A percentile compares a stretch with the other conserved stretches of the same genome.
phyloP scores from a whole-genome alignment of 202 grass and related monocot species.

The Schoenoplectus triqueter region DNA sequence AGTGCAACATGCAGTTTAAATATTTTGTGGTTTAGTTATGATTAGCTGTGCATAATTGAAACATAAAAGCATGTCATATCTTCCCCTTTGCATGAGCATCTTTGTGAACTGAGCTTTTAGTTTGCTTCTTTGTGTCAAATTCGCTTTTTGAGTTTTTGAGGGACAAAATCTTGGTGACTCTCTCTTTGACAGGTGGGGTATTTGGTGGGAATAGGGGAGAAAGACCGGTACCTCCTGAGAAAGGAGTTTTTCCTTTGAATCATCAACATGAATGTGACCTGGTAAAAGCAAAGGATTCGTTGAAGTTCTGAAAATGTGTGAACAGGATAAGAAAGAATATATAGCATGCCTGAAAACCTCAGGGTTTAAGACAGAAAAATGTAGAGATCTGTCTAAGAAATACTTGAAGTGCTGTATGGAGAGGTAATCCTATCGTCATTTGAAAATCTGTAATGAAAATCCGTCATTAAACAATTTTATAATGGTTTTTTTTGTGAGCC shows the following conservation, averaged over 20 bases:
- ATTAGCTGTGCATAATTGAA: neutral
- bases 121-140: neutral
- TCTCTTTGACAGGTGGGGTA: slow-evolving; percentile 57
- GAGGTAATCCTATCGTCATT: slow-evolving; percentile 35
- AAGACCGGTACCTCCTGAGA: slow-evolving; percentile 87
- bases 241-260: slow-evolving; percentile 86
- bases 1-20: neutral
- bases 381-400: slow-evolving; percentile 50
- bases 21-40: neutral
- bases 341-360: slow-evolving; percentile 77
- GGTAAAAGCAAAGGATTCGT: slow-evolving; percentile 40
- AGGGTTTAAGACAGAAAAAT: slow-evolving; percentile 64
- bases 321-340: slow-evolving; percentile 89
- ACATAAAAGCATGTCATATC: neutral
- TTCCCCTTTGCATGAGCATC: neutral
- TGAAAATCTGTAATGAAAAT: neutral
- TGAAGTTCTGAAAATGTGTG: neutral
- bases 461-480: neutral
- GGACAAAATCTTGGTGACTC: neutral
- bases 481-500: neutral
- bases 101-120: neutral
- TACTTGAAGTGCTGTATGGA: slow-evolving; percentile 54
- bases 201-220: slow-evolving; percentile 86
- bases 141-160: neutral
- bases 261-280: slow-evolving; percentile 83